A percentile compares a stretch with the other conserved stretches of the same genome.
These are phyloP conservation scores for Eucalyptus dawsonii DNA, from an alignment of 345 rosid genomes.

Conservation along the genomic window DNA sequence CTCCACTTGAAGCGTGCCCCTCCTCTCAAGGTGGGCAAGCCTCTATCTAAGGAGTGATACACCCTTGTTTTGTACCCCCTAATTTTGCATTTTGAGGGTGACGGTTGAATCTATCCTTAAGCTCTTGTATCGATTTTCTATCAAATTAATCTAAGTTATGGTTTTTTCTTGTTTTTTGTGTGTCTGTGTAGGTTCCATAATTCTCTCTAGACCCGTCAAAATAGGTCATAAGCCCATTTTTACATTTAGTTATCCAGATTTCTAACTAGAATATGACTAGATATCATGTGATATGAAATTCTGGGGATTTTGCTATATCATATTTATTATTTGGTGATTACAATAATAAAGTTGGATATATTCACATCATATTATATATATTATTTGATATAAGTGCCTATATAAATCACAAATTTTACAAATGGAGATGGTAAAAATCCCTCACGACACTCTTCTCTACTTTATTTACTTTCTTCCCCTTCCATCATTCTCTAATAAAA, in stretches of 20 bases:
- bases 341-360: too few species aligned
- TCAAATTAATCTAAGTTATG: neutral
- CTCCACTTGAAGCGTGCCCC: neutral
- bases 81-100: neutral
- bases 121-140: neutral
- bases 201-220: neutral
- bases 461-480: too few species aligned
- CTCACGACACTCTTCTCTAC: too few species aligned
- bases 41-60: neutral
- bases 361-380: too few species aligned
- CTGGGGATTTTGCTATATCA: fast-evolving
- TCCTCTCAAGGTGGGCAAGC: neutral
- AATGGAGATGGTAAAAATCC: fast-evolving
- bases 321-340: too few species aligned
- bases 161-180: neutral
- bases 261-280: fast-evolving
- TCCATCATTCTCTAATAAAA: too few species aligned
- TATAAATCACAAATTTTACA: too few species aligned
- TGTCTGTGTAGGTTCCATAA: neutral
- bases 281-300: too few species aligned
- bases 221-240: too few species aligned
- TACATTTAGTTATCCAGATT: fast-evolving
- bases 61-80: neutral
- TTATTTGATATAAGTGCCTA: too few species aligned
- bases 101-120: neutral